Base-by-base conservation (phyloP, 2,329 filamentous ascomycete species). In the Xylariaceae sp. region DNA sequence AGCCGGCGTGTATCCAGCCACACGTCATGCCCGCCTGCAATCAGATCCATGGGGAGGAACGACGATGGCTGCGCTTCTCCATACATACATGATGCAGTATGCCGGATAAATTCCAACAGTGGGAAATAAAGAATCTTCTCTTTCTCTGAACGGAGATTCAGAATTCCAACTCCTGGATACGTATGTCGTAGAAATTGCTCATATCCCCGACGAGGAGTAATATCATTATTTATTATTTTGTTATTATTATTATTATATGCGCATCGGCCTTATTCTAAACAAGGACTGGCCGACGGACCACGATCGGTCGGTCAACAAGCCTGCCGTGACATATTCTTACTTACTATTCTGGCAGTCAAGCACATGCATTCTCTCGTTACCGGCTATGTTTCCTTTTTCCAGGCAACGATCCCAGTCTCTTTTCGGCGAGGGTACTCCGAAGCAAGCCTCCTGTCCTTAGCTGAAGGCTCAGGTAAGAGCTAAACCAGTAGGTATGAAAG, bases 1-100 rank as follows among this genome's bases (percentile, higher is more conserved):
- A 51, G 51, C 55, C 58, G 58, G 56, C 60, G 61, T 61, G 56
- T 61, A 59, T 10, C 61, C 61, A 63, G 61, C 58, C 56, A 61
- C 61, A 61, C 57, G 49, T 57, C 47, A 49, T 61, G 53, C 56
- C 53, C 30, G 50, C 37, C 51, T 51, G 58, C 53, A 57, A 55
- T 56, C 55, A 47, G 51, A 39, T 50, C 23, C 23, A 30, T 30
- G 23, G 23, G 23, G 51, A 18, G 47, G 13, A 45, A 17, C 42
- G 42, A 58, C 52, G 48, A 34, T 49, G 53, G 51, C 37, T 42
- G 9, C 37, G 37, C 11, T 42, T 58, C 42, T 23, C 37, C 13
- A 45, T 17, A 37, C 13, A 45, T 17, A 37, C 55, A 55, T 30
- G 51, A 48, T 53, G 52, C 55, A n/a, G 58, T 55, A 48, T 55